These are phyloP conservation scores for Yamadazyma scolyti DNA, from an alignment of 805 yeast genomes.

Conservation along the genomic window DNA sequence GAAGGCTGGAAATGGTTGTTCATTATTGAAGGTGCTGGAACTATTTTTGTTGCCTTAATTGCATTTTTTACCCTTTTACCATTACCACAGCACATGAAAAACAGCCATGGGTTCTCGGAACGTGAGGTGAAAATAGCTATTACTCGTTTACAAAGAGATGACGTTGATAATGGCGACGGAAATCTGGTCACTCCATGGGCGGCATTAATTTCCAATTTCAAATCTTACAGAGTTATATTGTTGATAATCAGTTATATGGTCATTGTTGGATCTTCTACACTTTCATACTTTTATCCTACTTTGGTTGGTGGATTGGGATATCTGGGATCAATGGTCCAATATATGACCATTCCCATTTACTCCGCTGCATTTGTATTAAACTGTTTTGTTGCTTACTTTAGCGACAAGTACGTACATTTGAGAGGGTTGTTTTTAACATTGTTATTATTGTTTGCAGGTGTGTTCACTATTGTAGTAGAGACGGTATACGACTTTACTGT, in stretches of 20 bases:
- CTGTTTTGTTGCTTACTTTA: slow-evolving; percentile 6
- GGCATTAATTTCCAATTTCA: slow-evolving; percentile 3
- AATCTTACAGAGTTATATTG: slow-evolving; percentile 7
- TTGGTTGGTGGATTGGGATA: slow-evolving; percentile 9
- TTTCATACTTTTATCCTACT: slow-evolving; percentile 9
- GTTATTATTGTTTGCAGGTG: slow-evolving; percentile 5
- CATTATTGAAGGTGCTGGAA: slow-evolving; percentile 30
- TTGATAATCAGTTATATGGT: slow-evolving; percentile 8
- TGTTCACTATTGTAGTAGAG: slow-evolving; percentile 7
- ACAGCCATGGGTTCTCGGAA: slow-evolving; percentile 6
- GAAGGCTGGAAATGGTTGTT: slow-evolving; percentile 47
- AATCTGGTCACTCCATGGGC: slow-evolving; percentile 1
- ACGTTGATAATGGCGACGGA: slow-evolving; percentile 7
- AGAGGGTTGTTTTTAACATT: slow-evolving; percentile 6
- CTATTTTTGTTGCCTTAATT: slow-evolving; percentile 29
- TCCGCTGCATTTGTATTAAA: slow-evolving; percentile 7
- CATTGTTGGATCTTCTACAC: slow-evolving; percentile 8
- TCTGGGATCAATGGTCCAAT: slow-evolving; percentile 7
- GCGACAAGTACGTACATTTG: slow-evolving; percentile 4
- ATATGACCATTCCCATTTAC: slow-evolving; percentile 10
- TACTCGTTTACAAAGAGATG: slow-evolving; percentile 5
- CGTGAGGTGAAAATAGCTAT: slow-evolving; percentile 5
- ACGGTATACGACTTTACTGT: slow-evolving; percentile 4
- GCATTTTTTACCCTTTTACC: slow-evolving; percentile 27
- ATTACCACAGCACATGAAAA: slow-evolving; percentile 8